Conservation (phyloP, 306 rosid genomes). For the Cucurbita maxima region DNA sequence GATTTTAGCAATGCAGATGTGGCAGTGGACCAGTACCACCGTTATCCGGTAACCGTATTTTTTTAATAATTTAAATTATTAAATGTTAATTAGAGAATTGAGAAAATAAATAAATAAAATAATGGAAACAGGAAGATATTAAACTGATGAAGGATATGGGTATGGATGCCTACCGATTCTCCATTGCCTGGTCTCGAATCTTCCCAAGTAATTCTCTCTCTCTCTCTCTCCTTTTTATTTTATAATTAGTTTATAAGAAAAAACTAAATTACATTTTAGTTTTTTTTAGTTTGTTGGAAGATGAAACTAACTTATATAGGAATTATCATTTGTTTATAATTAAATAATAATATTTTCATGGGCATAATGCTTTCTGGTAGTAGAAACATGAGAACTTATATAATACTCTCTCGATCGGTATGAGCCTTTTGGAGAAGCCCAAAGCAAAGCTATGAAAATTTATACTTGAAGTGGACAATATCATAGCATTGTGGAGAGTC, state of each 20-base stretch:
- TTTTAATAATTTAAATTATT: neutral
- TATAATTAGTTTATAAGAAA: neutral
- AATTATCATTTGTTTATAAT: too few species aligned
- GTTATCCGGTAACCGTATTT: conserved; percentile 32
- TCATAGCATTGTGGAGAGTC: too few species aligned
- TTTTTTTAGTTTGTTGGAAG: too few species aligned
- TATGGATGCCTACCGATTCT: conserved; percentile 78
- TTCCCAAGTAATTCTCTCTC: conserved; percentile 47
- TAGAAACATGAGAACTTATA: too few species aligned
- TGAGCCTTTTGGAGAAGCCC: too few species aligned
- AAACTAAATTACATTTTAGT: neutral
- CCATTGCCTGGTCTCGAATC: conserved; percentile 88
- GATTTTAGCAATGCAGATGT: conserved; percentile 80
- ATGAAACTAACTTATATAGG: too few species aligned
- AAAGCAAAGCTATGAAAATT: too few species aligned
- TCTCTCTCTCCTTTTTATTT: neutral
- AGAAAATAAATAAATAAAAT: neutral
- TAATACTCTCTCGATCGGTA: too few species aligned
- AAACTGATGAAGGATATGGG: conserved; percentile 85
- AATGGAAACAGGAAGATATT: conserved; percentile 48
- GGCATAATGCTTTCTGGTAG: too few species aligned
- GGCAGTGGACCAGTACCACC: conserved; percentile 72
- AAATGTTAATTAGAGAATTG: neutral
- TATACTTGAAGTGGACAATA: too few species aligned
- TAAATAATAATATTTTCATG: too few species aligned